Evolutionary conservation across 1,284 basidiomycete genomes (phyloP), one percentile per base, ranked within the genome.

Genomic region (Malassezia sympodialis): DNA sequence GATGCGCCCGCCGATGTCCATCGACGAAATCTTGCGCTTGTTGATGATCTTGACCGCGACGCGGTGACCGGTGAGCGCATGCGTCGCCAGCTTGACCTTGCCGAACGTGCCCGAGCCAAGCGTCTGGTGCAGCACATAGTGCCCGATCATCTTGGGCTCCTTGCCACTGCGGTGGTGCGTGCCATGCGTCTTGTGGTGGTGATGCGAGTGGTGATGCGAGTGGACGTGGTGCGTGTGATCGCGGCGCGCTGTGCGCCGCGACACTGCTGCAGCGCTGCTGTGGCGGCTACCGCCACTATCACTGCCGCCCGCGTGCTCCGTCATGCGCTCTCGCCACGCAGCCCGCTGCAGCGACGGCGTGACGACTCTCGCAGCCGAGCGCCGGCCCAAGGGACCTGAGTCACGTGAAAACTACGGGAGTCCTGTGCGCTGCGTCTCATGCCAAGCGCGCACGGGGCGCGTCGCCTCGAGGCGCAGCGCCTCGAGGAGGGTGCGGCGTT

Each of bases 21-120:
- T 86, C 60, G 85, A 83, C 62, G 86, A 85, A 58, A 96, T 96
- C 69, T 89, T 90, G 55, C 87, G 86, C 74, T 93, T 90, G 58
- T 89, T 90, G 69, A 96, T 90, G 72, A 89, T 90, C 79, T 96
- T 96, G 86, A 98, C 90, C 3, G 93, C 93, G 40, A 98, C 93
- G 65, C 85, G 84, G 72, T 96, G 89, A 0, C 90, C 90, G 0
- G 93, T 96, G 63, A 96, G 82, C 40, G 87, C 87, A 76, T 98
- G 93, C 12, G 84, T 84, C 30, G 90, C 93, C 81, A 93, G 44
- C 80, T 96, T 96, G 73, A 98, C 93, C 77, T 96, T 96, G 56
- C 91, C 93, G 77, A 96, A 98, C 12, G 88, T 91, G 17, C 93
- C 93, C 58, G 79, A 78, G 0, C 80, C 80, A 8, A 81, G 69